These are phyloP conservation scores for Xylariomycetidae sp. DNA, from an alignment of 2,329 filamentous ascomycete species.

Conservation along the genomic window DNA sequence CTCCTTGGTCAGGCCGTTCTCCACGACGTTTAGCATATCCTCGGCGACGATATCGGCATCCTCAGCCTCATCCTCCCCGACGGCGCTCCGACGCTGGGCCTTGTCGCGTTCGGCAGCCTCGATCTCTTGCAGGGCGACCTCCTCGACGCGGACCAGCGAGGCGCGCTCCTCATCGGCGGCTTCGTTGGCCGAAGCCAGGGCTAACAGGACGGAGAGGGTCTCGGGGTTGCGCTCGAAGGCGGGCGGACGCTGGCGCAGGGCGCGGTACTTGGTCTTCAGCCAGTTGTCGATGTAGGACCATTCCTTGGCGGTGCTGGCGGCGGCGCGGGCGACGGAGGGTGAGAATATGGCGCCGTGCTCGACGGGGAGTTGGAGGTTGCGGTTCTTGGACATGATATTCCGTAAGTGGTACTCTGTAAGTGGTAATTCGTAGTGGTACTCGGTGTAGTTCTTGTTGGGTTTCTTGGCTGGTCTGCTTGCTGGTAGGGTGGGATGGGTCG, in stretches of 20 bases:
- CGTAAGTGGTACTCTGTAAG: conserved; percentile 30
- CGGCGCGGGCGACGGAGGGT: conserved; percentile 64
- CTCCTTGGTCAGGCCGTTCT: conserved; percentile 49
- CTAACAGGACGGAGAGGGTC: conserved; percentile 70
- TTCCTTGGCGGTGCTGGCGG: conserved; percentile 79
- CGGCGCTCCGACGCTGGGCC: conserved; percentile 10
- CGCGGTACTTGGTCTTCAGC: conserved; percentile 60
- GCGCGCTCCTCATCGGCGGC: conserved; percentile 66
- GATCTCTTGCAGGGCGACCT: conserved; percentile 53
- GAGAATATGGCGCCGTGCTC: conserved; percentile 55
- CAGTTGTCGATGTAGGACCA: conserved; percentile 86
- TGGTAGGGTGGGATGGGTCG: no score
- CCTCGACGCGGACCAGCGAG: conserved; percentile 54
- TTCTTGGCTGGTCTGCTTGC: no score
- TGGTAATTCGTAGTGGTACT: background rate
- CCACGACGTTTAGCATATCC: conserved; percentile 48
- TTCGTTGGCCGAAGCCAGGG: conserved; percentile 73
- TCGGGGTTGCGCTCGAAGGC: conserved; percentile 82
- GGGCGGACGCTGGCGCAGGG: conserved; percentile 47
- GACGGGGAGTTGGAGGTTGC: no score
- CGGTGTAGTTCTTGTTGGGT: no score
- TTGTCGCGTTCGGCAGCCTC: conserved; percentile 26
- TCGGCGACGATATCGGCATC: conserved; percentile 23
- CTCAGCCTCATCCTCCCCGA: conserved; percentile 1
- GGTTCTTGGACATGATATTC: no score